Evolutionary conservation across 2,329 filamentous ascomycete genomes (phyloP), one percentile per base, ranked within the genome.

Genomic region (Clonostachys solani): DNA sequence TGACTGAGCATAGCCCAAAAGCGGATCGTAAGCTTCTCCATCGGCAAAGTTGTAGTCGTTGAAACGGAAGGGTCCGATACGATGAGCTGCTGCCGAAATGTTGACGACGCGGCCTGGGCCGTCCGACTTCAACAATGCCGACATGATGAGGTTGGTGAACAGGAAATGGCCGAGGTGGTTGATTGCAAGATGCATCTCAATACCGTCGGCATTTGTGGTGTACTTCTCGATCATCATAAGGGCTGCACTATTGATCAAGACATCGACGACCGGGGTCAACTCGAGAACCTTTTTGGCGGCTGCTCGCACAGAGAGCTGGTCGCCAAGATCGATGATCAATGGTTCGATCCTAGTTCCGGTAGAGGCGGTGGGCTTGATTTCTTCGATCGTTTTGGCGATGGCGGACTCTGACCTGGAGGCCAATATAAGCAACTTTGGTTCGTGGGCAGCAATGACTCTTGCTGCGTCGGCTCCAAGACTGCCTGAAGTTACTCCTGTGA

Each of bases 181-280:
- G 3, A 55, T 60, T 8, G 51, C 59, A 23, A 66, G 58, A n/a
- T 60, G 59, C 29, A 36, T 53, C 50, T 65, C 67, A 33, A 64
- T 47, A 0, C 66, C 65, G 34, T 69, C 65, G 12, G 54, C 50
- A 1, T 58, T 59, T 10, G 50, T 47, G 34, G 44, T 52, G 12
- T 50, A 52, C 13, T 17, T 17, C 4, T 57, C 42, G 5, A 54
- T 62, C 63, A 66, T 66, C 37, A 68, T 55, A 8, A 62, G 64
- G 2, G 72, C 71, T 17, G 12, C 12, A 46, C 67, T 73, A 54
- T 72, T 71, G 50, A 74, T 54, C 7, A 69, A 17, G 40, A 42
- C 17, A 3, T 17, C 40, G 40, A 23, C 17, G 2, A 42, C 40
- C 4, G 18, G 17, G 40, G 18, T 23, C 16, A 17, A 42, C 40